These are phyloP conservation scores for Serendipita sp. DNA, from an alignment of 768 basidiomycete species.

Conservation along the genomic window DNA sequence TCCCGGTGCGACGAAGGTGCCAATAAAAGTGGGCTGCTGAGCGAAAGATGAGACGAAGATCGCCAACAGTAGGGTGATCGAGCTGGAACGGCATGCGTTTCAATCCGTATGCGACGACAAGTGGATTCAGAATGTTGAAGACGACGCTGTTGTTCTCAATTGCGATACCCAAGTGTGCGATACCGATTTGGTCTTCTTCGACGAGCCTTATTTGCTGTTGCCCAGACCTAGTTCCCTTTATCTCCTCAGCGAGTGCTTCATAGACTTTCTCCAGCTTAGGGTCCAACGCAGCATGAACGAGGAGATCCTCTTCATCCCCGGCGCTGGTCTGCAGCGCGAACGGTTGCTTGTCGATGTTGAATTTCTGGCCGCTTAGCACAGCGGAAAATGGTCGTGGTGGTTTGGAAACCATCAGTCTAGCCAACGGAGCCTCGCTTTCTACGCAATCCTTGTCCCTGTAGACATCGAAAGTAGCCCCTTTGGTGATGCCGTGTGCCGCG, in stretches of 20 bases:
- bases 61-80: slow-evolving; percentile 23
- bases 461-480: slow-evolving; percentile 44
- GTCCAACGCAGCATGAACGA: neutral
- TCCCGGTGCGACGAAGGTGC: slow-evolving; percentile 35
- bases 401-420: slow-evolving; percentile 33
- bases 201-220: too few species aligned
- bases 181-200: slow-evolving; percentile 20
- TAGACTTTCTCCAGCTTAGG: slow-evolving; percentile 29
- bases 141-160: slow-evolving; percentile 25
- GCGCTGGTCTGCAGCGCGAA: slow-evolving; percentile 23
- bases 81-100: slow-evolving; percentile 19
- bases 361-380: slow-evolving; percentile 39
- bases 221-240: too few species aligned
- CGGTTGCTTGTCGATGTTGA: slow-evolving; percentile 23
- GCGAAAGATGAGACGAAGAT: slow-evolving; percentile 26
- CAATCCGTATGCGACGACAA: slow-evolving; percentile 21
- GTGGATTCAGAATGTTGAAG: slow-evolving; percentile 31
- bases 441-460: slow-evolving; percentile 36
- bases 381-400: slow-evolving; percentile 25
- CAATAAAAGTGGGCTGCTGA: slow-evolving; percentile 46
- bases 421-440: slow-evolving; percentile 42
- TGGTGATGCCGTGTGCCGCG: slow-evolving; percentile 44
- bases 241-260: slow-evolving; percentile 13
- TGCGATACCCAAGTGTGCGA: slow-evolving; percentile 29
- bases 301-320: neutral